Conservation (phyloP, 306 rosid species). For the Hylodesmum podocarpum region DNA sequence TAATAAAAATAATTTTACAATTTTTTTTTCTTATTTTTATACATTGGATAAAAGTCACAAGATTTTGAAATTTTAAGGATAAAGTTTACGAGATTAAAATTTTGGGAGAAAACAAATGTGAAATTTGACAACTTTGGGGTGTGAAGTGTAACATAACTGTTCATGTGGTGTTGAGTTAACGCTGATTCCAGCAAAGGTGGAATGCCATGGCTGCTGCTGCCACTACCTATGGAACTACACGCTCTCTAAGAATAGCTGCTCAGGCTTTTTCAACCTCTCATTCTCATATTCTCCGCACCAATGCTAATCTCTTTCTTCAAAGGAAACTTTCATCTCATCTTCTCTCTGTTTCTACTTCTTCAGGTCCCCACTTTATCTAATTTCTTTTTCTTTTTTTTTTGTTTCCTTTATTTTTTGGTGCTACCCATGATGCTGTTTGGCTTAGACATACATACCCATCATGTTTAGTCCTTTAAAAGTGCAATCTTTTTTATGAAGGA, state of each 20-base stretch:
- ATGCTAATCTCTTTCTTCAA: conserved; percentile 37
- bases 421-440: neutral
- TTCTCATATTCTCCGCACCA: conserved; percentile 23
- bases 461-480: conserved; percentile 7
- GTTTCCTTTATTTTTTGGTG: neutral
- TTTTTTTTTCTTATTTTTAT: no score
- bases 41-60: no score
- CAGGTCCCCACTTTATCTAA: conserved; percentile 48
- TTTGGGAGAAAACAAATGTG: no score
- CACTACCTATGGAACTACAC: conserved; percentile 48
- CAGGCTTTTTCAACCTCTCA: conserved; percentile 39
- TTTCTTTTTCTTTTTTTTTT: neutral
- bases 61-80: no score
- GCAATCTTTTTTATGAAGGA: neutral
- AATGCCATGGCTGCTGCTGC: conserved; percentile 66
- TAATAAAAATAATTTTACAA: no score
- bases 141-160: neutral
- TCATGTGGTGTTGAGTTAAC: neutral
- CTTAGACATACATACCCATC: conserved; percentile 23
- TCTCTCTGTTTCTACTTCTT: conserved; percentile 47
- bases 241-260: conserved; percentile 41
- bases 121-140: no score
- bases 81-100: no score
- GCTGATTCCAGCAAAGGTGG: neutral
- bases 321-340: conserved; percentile 41